Evolutionary conservation across 2,329 filamentous ascomycete species (phyloP).

Genomic region (Torrubiella hemipterigena): DNA sequence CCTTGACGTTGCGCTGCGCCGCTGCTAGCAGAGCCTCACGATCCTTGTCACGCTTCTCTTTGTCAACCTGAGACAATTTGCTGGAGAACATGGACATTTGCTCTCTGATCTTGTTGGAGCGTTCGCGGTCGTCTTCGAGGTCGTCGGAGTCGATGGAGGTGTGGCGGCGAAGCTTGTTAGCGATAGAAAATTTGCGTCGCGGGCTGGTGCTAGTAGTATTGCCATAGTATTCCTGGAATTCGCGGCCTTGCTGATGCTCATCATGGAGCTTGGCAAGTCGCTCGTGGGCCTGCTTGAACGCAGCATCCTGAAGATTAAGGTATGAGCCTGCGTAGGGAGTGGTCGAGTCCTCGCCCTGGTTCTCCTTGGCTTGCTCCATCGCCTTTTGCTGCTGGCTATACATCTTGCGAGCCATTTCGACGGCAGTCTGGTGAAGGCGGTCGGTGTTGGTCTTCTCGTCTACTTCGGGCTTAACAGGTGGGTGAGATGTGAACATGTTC

Average conservation of each 20-base stretch:
- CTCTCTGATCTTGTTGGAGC: slow-evolving; percentile 59
- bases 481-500: slow-evolving; percentile 67
- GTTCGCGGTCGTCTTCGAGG: slow-evolving; percentile 44
- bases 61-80: slow-evolving; percentile 55
- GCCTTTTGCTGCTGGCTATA: slow-evolving; percentile 58
- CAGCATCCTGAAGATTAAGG: slow-evolving; percentile 68
- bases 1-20: slow-evolving; percentile 78
- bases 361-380: slow-evolving; percentile 36
- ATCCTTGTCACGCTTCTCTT: slow-evolving; percentile 62
- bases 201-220: slow-evolving; percentile 26
- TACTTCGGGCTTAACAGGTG: slow-evolving; percentile 57
- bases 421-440: slow-evolving; percentile 65
- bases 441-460: slow-evolving; percentile 65
- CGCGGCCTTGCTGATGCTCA: slow-evolving; percentile 48
- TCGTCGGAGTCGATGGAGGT: slow-evolving; percentile 56
- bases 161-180: slow-evolving; percentile 46
- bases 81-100: slow-evolving; percentile 72
- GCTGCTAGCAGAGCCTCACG: slow-evolving; percentile 63
- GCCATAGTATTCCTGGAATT: slow-evolving; percentile 69
- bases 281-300: slow-evolving; percentile 76
- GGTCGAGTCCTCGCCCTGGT: slow-evolving; percentile 19
- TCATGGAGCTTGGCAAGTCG: slow-evolving; percentile 70
- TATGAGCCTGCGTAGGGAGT: slow-evolving; percentile 37
- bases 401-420: slow-evolving; percentile 85
- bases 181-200: slow-evolving; percentile 33